Base-by-base conservation (phyloP, 257 asterid genomes). In the Anisodus acutangulus region DNA sequence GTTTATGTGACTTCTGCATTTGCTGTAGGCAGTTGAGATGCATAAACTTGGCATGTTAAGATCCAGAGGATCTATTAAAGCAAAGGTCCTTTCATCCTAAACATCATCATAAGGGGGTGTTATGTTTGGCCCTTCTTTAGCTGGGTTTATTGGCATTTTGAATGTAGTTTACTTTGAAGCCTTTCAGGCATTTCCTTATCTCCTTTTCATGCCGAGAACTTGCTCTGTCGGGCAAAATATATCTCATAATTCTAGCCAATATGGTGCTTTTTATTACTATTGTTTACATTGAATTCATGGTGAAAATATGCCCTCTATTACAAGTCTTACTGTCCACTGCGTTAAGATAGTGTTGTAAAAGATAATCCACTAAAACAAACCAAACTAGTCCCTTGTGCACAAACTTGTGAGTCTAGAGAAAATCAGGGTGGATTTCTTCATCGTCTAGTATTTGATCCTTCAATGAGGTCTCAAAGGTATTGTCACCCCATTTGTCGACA, bases 351-450 rank as follows among this genome's bases (percentile, higher is more conserved):
- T 74, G 45, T 13, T 22, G 55, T 13, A 49, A 22, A 47, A 82
- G 4, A 6, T 45, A 15, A 13, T 15, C 71, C 17, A 63, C 62
- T 63, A 3, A 41, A 15, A 19, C 13, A 13, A 49, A 31, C 62
- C 0, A n/a, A 60, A 63, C 17, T 7, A 63, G 17, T 45, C n/a
- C 22, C 63, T 76, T 26, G 78, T 37, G 78, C 78, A 39, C 13
- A 37, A 69, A 39, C 22, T 37, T 68, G 45, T 54, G n/a, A 68
- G 47, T 55, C 92, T 92, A 95, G 8, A 91, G 87, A 85, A 94
- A 95, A 89, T 93, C 94, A 16, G 97, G 98, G 84, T 94, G 97
- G 83, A 94, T 86, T 78, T 93, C 96, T 70, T 95, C 97, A 76
- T 91, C 94, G 66, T 91, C 93, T 76, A 94, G 93, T 88, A 22